phyloP scores from a whole-genome alignment of 768 basidiomycete species.

The Calocera viscosa region DNA sequence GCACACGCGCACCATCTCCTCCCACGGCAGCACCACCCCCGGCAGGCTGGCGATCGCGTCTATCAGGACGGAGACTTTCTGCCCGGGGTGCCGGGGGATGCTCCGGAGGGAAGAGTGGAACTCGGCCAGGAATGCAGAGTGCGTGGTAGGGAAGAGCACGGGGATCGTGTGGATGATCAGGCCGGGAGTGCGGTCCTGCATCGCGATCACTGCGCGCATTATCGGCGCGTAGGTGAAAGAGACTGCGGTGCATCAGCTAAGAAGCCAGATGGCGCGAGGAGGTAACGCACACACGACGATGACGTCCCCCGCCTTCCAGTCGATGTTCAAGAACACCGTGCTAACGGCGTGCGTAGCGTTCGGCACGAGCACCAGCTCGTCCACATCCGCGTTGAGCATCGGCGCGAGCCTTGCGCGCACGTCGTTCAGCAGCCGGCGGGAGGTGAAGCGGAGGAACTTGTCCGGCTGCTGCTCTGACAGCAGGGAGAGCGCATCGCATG shows the following conservation, averaged over 20 bases:
- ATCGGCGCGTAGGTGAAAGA: constrained; percentile 49
- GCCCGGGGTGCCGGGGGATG: constrained; percentile 20
- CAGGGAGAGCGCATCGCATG: constrained; percentile 20
- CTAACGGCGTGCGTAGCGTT: constrained; percentile 57
- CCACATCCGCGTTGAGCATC: constrained; percentile 24
- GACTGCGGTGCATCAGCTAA: constrained; percentile 27
- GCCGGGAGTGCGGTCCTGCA: constrained; percentile 44
- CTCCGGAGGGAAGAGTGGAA: constrained; percentile 34
- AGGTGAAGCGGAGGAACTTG: constrained; percentile 24
- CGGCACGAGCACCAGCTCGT: constrained; percentile 33
- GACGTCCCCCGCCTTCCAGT: constrained; percentile 54
- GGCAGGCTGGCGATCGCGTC: constrained; percentile 56
- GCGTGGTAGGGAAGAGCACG: constrained; percentile 46
- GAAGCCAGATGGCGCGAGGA: constrained; percentile 5
- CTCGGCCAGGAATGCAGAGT: no score
- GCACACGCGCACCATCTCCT: constrained; percentile 53
- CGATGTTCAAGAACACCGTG: constrained; percentile 53
- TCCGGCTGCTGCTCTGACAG: constrained; percentile 25
- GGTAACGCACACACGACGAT: constrained; percentile 38
- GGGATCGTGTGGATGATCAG: constrained; percentile 40
- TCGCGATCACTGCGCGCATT: constrained; percentile 38
- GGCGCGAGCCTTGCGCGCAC: constrained; percentile 23
- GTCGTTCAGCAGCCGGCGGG: constrained; percentile 20
- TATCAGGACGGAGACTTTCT: constrained; percentile 53
- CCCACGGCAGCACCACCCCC: constrained; percentile 52